Evolutionary conservation across 2,329 filamentous ascomycete species (phyloP).

Genomic region (Cercospora zeae-maydis): DNA sequence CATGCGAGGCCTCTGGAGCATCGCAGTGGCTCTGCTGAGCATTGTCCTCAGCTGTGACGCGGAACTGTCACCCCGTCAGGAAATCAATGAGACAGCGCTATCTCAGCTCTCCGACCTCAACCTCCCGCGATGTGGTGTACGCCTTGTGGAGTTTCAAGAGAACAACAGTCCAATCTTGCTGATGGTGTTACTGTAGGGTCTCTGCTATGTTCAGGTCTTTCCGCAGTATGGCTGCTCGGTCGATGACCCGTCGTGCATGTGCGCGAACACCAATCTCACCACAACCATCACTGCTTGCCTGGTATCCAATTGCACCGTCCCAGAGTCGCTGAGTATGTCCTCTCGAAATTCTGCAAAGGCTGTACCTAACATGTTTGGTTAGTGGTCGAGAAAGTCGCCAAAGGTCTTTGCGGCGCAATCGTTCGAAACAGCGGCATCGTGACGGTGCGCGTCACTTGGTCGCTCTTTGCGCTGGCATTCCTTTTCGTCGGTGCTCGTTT

Average conservation of each 20-base stretch:
- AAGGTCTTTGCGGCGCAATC: slow-evolving; percentile 18
- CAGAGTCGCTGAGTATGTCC: slow-evolving; percentile 18
- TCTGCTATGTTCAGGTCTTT: slow-evolving; percentile 21
- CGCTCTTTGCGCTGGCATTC: slow-evolving; percentile 18
- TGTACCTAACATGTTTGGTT: neutral
- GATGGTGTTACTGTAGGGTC: slow-evolving; percentile 5
- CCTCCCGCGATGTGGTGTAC: slow-evolving; percentile 16
- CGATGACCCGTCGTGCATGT: slow-evolving; percentile 17
- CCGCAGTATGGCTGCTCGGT: slow-evolving; percentile 19
- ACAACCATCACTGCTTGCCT: slow-evolving; percentile 20
- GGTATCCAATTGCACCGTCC: slow-evolving; percentile 21
- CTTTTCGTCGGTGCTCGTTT: slow-evolving; percentile 21
- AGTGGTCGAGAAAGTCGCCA: slow-evolving; percentile 19
- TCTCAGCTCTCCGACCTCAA: slow-evolving; percentile 10
- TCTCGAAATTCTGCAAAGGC: neutral
- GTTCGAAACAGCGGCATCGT: slow-evolving; percentile 12
- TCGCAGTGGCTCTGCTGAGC: neutral
- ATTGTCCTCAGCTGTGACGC: neutral
- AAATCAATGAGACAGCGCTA: neutral
- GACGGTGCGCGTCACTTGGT: slow-evolving; percentile 18
- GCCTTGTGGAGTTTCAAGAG: neutral
- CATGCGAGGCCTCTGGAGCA: neutral
- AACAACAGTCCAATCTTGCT: neutral
- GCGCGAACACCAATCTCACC: slow-evolving; percentile 22
- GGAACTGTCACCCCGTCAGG: neutral